Percentiles rank a stretch among this genome's conserved stretches.
Evolutionary conservation across 805 yeast genomes (phyloP).

Genomic region (Yarrowia keelungensis): DNA sequence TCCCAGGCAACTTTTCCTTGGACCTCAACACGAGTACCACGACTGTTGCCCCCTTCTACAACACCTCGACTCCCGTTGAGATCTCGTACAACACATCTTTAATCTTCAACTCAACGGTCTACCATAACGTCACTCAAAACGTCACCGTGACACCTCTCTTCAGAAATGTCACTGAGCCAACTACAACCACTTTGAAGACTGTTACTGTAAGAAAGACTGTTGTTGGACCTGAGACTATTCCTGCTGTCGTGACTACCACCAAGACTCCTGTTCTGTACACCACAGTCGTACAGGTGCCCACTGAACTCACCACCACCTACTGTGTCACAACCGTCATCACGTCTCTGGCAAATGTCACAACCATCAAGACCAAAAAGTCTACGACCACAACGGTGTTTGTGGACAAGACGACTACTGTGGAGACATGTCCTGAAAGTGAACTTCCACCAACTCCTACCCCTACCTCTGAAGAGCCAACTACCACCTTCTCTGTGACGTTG

Average conservation of each 20-base stretch:
- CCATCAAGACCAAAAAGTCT: background rate
- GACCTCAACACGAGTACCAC: background rate
- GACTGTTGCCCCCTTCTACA: background rate
- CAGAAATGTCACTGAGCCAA: constrained; percentile 8
- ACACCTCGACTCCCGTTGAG: background rate
- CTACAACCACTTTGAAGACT: background rate
- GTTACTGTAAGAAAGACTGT: background rate
- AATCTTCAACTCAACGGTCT: constrained; percentile 6
- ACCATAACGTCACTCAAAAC: background rate
- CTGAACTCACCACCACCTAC: constrained; percentile 7
- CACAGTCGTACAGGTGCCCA: constrained; percentile 4
- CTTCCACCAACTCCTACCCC: background rate
- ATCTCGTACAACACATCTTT: constrained; percentile 9
- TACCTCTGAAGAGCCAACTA: background rate
- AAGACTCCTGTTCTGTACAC: constrained; percentile 1
- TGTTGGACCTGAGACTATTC: background rate
- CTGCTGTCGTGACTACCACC: background rate
- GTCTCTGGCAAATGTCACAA: background rate
- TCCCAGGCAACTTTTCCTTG: background rate
- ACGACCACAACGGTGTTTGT: constrained; percentile 7
- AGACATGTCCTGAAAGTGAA: constrained; percentile 16
- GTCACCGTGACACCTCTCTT: background rate
- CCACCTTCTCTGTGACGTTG: background rate
- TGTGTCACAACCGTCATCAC: constrained; percentile 5
- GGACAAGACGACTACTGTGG: constrained; percentile 10